Evolutionary conservation across 176 grass and related monocot genomes (phyloP), one percentile per base, ranked within the genome.

Genomic region (Lolium perenne): DNA sequence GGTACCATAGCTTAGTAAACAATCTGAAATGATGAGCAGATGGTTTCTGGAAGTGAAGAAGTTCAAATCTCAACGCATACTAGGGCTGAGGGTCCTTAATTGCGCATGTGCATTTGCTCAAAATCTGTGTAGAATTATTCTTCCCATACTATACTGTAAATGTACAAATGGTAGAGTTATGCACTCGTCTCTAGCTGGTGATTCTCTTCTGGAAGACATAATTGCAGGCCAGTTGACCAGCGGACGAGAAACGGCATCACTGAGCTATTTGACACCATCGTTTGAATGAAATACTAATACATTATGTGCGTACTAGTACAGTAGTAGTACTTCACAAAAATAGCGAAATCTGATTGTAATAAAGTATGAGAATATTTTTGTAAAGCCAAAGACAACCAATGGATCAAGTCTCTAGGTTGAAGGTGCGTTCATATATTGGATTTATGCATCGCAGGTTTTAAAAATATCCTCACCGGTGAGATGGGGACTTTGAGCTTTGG

Each of bases 41-140:
- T 46, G 18, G 51, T 79, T 90, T 55, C 61, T 77, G 51, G 70
- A 90, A 74, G 53, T 10, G 22, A 51, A 75, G 4, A 73, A 29
- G 35, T 65, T 16, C 56, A 77, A 71, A 90, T 85, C 83, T 86
- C 88, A 68, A 90, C 60, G 63, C 46, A 7, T 25, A 5, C n/a
- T 74, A 80, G 35, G 54, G 55, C 25, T 35, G 21, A 18, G 10
- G 5, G 17, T 12, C 23, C 38, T 85, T 90, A 90, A 90, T 83
- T 83, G 49, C 80, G 65, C 89, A 90, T 87, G 89, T 90, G 84
- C 80, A 58, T 79, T 61, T 66, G 38, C 56, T 65, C 60, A 79
- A 80, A 87, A 47, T n/a, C 4, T 54, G 80, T 83, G 79, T 50
- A 15, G 38, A 22, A 73, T 65, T 55, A 1, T 66, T 74, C 45